Evolutionary conservation across 2,329 filamentous ascomycete species (phyloP).

Genomic region (Sphaceloma murrayae): DNA sequence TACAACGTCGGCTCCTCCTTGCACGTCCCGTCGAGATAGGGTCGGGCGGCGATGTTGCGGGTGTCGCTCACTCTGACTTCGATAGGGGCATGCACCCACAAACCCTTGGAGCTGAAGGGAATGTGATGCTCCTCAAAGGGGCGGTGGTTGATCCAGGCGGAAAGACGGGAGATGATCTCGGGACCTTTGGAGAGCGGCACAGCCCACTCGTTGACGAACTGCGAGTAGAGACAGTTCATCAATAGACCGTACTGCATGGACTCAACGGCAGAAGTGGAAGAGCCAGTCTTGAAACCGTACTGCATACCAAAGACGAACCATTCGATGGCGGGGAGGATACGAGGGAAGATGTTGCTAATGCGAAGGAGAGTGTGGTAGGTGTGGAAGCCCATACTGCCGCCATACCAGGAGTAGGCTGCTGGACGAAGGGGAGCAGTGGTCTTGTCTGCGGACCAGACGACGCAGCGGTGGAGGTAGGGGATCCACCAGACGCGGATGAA

Average conservation of each 20-base stretch:
- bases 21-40: constrained; percentile 64
- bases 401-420: constrained; percentile 66
- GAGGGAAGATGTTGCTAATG: constrained; percentile 65
- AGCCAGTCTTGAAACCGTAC: constrained; percentile 73
- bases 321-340: constrained; percentile 77
- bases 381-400: constrained; percentile 70
- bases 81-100: constrained; percentile 83
- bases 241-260: constrained; percentile 69
- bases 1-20: constrained; percentile 66
- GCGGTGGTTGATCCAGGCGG: constrained; percentile 75
- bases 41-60: constrained; percentile 40
- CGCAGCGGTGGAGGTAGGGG: constrained; percentile 77
- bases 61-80: constrained; percentile 83
- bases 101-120: constrained; percentile 65
- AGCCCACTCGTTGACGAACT: constrained; percentile 98
- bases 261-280: constrained; percentile 64
- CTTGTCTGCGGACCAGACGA: constrained; percentile 82
- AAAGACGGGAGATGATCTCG: constrained; percentile 72
- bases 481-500: constrained; percentile 98
- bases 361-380: constrained; percentile 88
- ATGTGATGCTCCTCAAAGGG: constrained; percentile 57
- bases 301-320: constrained; percentile 98
- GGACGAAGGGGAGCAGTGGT: constrained; percentile 52
- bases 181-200: constrained; percentile 77
- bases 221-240: constrained; percentile 97